Base-by-base conservation (phyloP, 2,329 filamentous ascomycete species). In the Pyrenochaeta sp. region DNA sequence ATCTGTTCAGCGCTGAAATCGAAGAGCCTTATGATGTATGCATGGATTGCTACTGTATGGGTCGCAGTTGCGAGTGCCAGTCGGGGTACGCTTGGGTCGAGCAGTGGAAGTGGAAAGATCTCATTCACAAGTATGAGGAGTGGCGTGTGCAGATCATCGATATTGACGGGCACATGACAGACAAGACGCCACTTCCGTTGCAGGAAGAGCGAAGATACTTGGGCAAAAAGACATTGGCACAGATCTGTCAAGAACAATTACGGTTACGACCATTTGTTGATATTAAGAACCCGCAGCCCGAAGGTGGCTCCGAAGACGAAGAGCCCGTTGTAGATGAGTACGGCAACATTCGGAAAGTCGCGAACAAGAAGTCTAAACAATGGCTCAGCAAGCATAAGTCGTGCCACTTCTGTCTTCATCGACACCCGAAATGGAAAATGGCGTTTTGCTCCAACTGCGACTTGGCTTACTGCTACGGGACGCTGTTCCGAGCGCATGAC, bases 1-100 rank as follows among this genome's bases (percentile, higher is more conserved):
- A 88, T 31, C 80, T 83, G 43, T 81, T 91, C 17, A 80, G 84
- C 10, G 84, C 84, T 54, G 90, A 87, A 21, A 89, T 92, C 49
- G 91, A 88, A 29, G 87, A 98, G 69, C 91, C 91, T 0, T 99
- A 98, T 72, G 95, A 99, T 73, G 84, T 99, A 18, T 99, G 95
- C 70, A 93, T 99, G 90, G 95, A 99, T 64, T 99, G 95, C 71
- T 99, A 96, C 70, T 90, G 88, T n/a, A 96, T 98, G 90, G 95
- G 95, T 18, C 87, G 95, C 45, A 97, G 93, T 40, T 99, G 95
- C 72, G 86, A 85, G 2, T 99, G 95, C 69, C 84, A 96, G 45
- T 96, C 93, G 3, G 87, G 87, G 10, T 83, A 97, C 10, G 87
- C 85, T 56, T 99, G 94, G 93, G 92, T 91, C 45, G 93, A 99